Percentiles rank a stretch among this genome's conserved stretches.
phyloP scores from a whole-genome alignment of 179 eudicot species.

The Actinidia arguta region DNA sequence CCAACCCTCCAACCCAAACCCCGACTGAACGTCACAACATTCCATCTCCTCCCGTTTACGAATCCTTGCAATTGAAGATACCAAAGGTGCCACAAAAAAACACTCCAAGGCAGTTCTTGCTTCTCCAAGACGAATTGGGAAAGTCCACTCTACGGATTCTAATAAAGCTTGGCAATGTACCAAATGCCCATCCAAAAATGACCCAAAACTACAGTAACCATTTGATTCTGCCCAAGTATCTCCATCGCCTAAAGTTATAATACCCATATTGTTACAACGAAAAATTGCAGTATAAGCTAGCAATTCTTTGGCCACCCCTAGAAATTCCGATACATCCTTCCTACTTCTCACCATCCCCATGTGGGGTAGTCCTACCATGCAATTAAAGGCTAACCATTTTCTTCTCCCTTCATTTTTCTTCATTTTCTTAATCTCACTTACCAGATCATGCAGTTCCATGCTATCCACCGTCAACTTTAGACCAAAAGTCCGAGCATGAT shows the following conservation, averaged over 20 bases:
- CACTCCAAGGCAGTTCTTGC: constrained; percentile 47
- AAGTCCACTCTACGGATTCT: constrained; percentile 38
- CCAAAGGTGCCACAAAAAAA: constrained; percentile 37
- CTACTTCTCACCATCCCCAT: constrained; percentile 33
- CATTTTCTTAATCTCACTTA: constrained; percentile 8
- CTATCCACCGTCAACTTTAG: constrained; percentile 30
- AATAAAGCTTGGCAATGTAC: constrained; percentile 30
- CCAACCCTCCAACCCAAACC: constrained; percentile 13
- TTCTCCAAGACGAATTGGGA: constrained; percentile 30
- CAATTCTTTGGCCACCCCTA: constrained; percentile 28
- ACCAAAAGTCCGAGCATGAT: constrained; percentile 25
- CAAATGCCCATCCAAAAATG: constrained; percentile 29
- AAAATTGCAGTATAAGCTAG: background rate
- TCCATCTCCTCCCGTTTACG: constrained; percentile 31
- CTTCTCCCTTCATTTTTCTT: constrained; percentile 12
- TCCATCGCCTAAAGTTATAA: constrained; percentile 40
- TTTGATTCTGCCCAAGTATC: constrained; percentile 11
- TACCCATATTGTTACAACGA: constrained; percentile 22
- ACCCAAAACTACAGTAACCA: constrained; percentile 11
- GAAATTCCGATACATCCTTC: constrained; percentile 29
- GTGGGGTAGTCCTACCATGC: constrained; percentile 45
- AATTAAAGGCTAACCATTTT: constrained; percentile 41
- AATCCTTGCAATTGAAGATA: constrained; percentile 29
- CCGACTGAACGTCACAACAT: background rate
- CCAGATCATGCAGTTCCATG: constrained; percentile 19